Evolutionary conservation across 257 asterid species (phyloP).

Genomic region (Forsythia viridissima): DNA sequence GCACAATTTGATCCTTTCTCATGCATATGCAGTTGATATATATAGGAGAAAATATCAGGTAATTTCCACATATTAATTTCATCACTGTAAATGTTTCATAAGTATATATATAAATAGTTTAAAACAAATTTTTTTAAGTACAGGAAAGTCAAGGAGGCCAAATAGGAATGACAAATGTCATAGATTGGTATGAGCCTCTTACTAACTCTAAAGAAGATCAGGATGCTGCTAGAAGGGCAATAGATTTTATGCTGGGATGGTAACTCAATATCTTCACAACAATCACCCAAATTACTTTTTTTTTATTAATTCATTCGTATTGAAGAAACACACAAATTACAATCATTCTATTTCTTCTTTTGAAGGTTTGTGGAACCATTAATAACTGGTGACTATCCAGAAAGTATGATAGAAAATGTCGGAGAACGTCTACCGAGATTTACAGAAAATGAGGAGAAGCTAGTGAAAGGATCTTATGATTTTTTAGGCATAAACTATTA

Average conservation of each 20-base stretch:
- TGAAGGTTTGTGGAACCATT: slow-evolving; percentile 42
- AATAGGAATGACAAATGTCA: slow-evolving; percentile 46
- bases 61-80: not conserved
- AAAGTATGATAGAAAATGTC: slow-evolving; percentile 10
- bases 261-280: not conserved
- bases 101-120: too few relatives aligned
- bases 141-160: slow-evolving; percentile 51
- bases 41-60: slow-evolving; percentile 46
- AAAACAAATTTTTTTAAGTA: not conserved
- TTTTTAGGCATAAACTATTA: slow-evolving; percentile 42
- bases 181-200: slow-evolving; percentile 54
- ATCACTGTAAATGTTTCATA: too few relatives aligned
- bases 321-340: not conserved
- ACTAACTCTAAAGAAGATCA: slow-evolving; percentile 12
- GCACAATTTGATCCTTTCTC: slow-evolving; percentile 48
- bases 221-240: not conserved
- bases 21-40: slow-evolving; percentile 39
- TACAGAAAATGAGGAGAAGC: slow-evolving; percentile 3
- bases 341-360: not conserved
- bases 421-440: not conserved
- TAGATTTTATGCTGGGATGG: slow-evolving; percentile 34
- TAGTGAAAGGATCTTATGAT: slow-evolving; percentile 31
- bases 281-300: not conserved
- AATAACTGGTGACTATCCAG: slow-evolving; percentile 27
- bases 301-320: too few relatives aligned